Percentiles rank a stretch among this genome's conserved stretches.
These are phyloP conservation scores for Phytophthora meadii DNA, from an alignment of 352 stramenopile species.

Conservation along the genomic window DNA sequence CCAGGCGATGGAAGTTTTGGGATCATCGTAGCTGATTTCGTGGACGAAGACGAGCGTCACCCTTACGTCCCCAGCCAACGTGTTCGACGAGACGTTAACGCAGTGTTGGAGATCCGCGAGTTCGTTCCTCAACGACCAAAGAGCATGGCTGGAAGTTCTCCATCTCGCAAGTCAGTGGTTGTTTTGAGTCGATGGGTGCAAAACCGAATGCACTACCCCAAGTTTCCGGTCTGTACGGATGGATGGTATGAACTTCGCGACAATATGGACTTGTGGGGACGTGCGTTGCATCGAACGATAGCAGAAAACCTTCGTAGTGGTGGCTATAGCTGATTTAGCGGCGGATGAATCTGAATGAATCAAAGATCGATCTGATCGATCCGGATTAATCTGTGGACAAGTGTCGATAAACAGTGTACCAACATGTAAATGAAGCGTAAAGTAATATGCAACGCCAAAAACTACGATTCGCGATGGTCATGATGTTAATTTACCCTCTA, in stretches of 20 bases:
- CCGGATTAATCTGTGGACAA: too few species aligned
- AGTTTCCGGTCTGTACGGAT: slow-evolving; percentile 31
- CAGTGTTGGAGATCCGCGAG: slow-evolving; percentile 36
- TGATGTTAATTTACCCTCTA: too few species aligned
- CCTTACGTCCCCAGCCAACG: slow-evolving; percentile 35
- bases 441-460: too few species aligned
- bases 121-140: slow-evolving; percentile 17
- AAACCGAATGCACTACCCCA: slow-evolving; percentile 41
- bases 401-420: too few species aligned
- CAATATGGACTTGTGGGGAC: slow-evolving; percentile 42
- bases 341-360: too few species aligned
- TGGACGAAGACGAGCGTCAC: slow-evolving; percentile 43
- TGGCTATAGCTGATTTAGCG: too few species aligned
- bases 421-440: too few species aligned
- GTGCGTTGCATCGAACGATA: slow-evolving; percentile 31
- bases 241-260: slow-evolving; percentile 40
- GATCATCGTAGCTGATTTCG: slow-evolving; percentile 43
- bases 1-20: slow-evolving; percentile 25
- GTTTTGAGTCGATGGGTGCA: slow-evolving; percentile 41
- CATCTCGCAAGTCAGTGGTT: slow-evolving; percentile 32
- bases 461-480: too few species aligned
- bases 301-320: slow-evolving; percentile 25
- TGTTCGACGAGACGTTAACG: slow-evolving; percentile 37
- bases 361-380: too few species aligned
- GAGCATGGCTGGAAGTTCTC: slow-evolving; percentile 5